Evolutionary conservation across 2,329 filamentous ascomycete species (phyloP).

Genomic region (Falciphora oryzae): DNA sequence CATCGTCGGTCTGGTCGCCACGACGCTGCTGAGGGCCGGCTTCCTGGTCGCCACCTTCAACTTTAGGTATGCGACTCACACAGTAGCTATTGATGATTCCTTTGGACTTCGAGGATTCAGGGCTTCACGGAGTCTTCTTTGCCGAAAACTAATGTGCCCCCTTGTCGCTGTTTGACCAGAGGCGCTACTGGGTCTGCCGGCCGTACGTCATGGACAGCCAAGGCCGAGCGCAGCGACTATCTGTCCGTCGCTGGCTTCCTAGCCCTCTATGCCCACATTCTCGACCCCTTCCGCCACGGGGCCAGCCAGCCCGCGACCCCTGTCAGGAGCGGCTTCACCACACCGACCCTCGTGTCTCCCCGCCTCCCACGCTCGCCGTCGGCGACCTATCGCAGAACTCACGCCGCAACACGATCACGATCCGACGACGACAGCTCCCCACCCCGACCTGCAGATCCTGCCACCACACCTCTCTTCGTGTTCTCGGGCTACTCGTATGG

Average conservation of each 20-base stretch:
- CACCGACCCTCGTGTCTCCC: constrained; percentile 10
- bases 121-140: background rate
- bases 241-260: constrained; percentile 76
- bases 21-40: constrained; percentile 60
- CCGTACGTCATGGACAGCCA: constrained; percentile 80
- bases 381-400: constrained; percentile 10
- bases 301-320: constrained; percentile 1
- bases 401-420: constrained; percentile 1
- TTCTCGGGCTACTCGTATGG: constrained; percentile 84
- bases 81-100: too few relatives aligned
- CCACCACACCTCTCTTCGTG: constrained; percentile 37
- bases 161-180: constrained; percentile 26
- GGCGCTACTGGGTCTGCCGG: constrained; percentile 71
- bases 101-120: background rate
- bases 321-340: constrained; percentile 5
- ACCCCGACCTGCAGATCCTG: constrained; percentile 9
- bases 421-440: background rate
- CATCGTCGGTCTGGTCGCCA: constrained; percentile 62
- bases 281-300: constrained; percentile 36
- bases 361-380: background rate
- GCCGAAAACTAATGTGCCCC: constrained; percentile 27
- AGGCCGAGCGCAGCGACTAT: constrained; percentile 77
- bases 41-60: constrained; percentile 86
- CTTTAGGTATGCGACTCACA: constrained; percentile 58
- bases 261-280: constrained; percentile 61